A percentile compares a stretch with the other conserved stretches of the same genome.
phyloP scores from a whole-genome alignment of 129 eudicot genomes.

The Flaveria trinervia region DNA sequence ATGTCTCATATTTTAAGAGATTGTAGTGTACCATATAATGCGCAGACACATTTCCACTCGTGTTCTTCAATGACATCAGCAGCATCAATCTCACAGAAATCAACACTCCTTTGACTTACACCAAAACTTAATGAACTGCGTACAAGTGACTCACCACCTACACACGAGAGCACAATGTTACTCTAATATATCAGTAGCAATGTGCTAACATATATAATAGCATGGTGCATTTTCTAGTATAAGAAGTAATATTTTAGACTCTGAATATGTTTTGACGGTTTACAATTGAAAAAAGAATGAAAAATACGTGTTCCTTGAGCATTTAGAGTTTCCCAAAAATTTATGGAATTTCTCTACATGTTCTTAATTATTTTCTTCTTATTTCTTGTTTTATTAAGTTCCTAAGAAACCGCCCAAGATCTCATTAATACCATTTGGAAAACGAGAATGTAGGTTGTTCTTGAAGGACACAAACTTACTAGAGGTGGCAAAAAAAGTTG shows the following conservation, averaged over 20 bases:
- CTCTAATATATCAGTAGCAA: background rate
- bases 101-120: conserved; percentile 27
- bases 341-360: background rate
- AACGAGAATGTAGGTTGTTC: background rate
- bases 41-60: conserved; percentile 86
- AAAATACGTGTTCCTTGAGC: background rate
- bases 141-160: conserved; percentile 78
- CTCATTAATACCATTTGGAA: background rate
- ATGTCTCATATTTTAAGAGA: background rate
- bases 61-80: conserved; percentile 84
- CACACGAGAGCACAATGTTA: conserved; percentile 8
- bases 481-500: background rate
- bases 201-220: background rate
- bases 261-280: background rate
- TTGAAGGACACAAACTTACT: background rate
- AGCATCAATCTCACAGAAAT: conserved; percentile 62
- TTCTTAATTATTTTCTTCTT: background rate
- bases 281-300: background rate
- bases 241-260: background rate
- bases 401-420: background rate
- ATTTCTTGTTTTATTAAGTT: background rate
- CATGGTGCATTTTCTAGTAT: background rate
- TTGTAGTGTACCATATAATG: conserved; percentile 56
- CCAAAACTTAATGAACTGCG: conserved; percentile 54
- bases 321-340: background rate